Percentiles rank a stretch among this genome's conserved stretches.
phyloP scores from a whole-genome alignment of 2,329 filamentous ascomycete species.

The Hymenoscyphus albidus region DNA sequence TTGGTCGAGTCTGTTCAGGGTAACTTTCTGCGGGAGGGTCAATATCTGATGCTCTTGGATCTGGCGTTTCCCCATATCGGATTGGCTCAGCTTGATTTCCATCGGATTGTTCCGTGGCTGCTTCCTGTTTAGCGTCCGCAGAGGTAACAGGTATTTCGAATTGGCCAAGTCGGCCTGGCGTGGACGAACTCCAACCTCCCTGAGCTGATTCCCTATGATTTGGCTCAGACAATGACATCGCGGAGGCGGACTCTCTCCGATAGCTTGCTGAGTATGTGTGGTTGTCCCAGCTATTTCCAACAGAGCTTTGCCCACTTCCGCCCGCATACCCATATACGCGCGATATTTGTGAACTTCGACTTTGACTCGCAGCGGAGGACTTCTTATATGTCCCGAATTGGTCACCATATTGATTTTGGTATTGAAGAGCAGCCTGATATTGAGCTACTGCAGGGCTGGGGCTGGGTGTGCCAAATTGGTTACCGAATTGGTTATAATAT shows the following conservation, averaged over 20 bases:
- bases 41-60: not conserved
- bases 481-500: not conserved
- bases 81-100: not conserved
- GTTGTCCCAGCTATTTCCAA: not conserved
- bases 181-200: not conserved
- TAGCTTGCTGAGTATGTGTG: not conserved
- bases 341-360: not conserved
- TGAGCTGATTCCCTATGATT: not conserved
- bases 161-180: not conserved
- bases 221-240: not conserved
- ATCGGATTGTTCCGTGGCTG: not conserved
- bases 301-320: not conserved
- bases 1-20: not conserved
- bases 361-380: not conserved
- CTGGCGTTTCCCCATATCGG: not conserved
- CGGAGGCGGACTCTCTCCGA: not conserved
- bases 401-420: not conserved
- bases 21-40: not conserved
- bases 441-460: not conserved
- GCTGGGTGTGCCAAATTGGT: not conserved
- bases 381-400: not conserved
- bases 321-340: not conserved
- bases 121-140: not conserved
- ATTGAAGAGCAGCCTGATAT: not conserved
- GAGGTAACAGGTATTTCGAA: not conserved